Evolutionary conservation across 1,284 basidiomycete genomes (phyloP).

Genomic region (Omphalotus olearius): DNA sequence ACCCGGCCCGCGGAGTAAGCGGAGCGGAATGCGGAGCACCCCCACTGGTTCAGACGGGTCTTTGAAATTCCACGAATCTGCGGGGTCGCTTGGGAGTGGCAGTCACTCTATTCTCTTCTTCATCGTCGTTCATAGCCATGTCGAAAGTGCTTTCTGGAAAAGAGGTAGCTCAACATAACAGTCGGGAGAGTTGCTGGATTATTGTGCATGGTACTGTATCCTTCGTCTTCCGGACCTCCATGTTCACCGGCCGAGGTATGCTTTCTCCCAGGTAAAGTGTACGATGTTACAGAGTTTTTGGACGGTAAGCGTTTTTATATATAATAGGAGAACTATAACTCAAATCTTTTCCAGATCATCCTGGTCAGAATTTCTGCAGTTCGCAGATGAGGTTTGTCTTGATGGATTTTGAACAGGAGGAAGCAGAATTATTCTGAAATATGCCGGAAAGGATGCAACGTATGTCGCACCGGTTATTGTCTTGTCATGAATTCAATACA

Average conservation of each 20-base stretch:
- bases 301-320: slow-evolving; percentile 36
- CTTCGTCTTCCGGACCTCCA: slow-evolving; percentile 22
- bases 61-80: not conserved
- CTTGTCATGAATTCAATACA: not conserved
- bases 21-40: not conserved
- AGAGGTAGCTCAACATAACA: slow-evolving; percentile 68
- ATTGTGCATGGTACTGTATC: slow-evolving; percentile 73
- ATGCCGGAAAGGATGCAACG: slow-evolving; percentile 80
- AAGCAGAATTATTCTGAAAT: slow-evolving; percentile 46
- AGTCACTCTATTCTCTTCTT: not conserved
- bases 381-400: not conserved
- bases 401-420: slow-evolving; percentile 17
- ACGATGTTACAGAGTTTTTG: slow-evolving; percentile 77
- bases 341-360: slow-evolving; percentile 48
- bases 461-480: slow-evolving; percentile 35
- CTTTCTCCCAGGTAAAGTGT: slow-evolving; percentile 46
- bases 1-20: not conserved
- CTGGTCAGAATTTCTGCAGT: slow-evolving; percentile 37
- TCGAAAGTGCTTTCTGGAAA: slow-evolving; percentile 39
- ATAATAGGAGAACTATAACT: not conserved
- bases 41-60: no score
- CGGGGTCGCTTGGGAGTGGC: not conserved
- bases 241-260: slow-evolving; percentile 19
- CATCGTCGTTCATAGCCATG: no score
- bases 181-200: slow-evolving; percentile 79